Evolutionary conservation across 129 eudicot genomes (phyloP), one percentile per base, ranked within the genome.

Genomic region (Ambrosia artemisiifolia): DNA sequence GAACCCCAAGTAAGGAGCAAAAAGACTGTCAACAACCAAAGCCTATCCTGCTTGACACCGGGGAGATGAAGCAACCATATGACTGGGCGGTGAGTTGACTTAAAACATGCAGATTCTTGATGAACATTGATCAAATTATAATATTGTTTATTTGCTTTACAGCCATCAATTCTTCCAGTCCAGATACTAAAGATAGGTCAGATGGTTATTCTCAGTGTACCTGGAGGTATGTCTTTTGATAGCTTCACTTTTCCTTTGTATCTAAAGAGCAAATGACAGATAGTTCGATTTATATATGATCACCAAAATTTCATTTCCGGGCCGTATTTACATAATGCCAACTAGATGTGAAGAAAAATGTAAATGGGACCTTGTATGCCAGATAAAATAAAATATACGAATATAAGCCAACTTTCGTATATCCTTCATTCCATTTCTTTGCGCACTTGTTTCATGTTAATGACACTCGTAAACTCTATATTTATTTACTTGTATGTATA

Each of bases 11-110:
- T 43, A 49, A 86, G 59, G 91, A 95, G 74, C 99, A 90, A 80
- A 82, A 63, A 49, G 89, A 90, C 20, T 95, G 99, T 86, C 99
- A 95, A 69, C 66, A 71, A n/a, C 99, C 99, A 55, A 95, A 95
- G 63, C 97, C 99, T 53, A 91, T 95, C 74, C 79, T 95, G 65
- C 91, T 95, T 56, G 99, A 95, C 77, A 95, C 97, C 2, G 99
- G 99, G 14, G 99, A 95, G 82, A 95, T 95, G 99, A 91, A 90
- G 79, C 32, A 18, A 74, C 99, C 99, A 54, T 95, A 95, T 63
- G 97, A 95, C 69, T 90, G 99, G 99, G 99, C 99, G 76, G 99
- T 94, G 55, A 90, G 95, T 87, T n/a, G 70, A 40, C 44, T 40
- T 40, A 17, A 50, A 51, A 6, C 28, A 51, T 51, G 8, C 59